A percentile compares a stretch with the other conserved stretches of the same genome.
phyloP scores from a whole-genome alignment of 495 filamentous ascomycete species.

The Cladorrhinum samala region DNA sequence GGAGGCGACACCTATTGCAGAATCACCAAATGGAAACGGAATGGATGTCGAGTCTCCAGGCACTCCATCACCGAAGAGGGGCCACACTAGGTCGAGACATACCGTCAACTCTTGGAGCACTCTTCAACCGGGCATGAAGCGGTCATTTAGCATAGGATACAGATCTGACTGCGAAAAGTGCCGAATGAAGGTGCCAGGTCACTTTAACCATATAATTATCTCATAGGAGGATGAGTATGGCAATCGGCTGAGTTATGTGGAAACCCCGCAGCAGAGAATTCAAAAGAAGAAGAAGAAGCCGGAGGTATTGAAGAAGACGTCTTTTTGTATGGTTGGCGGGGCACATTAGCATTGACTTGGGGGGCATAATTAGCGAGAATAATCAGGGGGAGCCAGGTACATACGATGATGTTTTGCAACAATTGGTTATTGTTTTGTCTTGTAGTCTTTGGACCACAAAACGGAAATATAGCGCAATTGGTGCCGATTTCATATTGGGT shows the following conservation, averaged over 20 bases:
- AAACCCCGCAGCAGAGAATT: slow-evolving; percentile 6
- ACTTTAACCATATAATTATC: slow-evolving; percentile 78
- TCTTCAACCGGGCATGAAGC: slow-evolving; percentile 52
- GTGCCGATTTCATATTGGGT: no score
- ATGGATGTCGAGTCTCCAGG: slow-evolving; percentile 20
- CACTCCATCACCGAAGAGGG: slow-evolving; percentile 33
- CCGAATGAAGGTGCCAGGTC: slow-evolving; percentile 68
- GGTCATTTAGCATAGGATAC: slow-evolving; percentile 75
- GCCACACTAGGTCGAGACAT: slow-evolving; percentile 42
- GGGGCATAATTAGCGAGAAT: no score
- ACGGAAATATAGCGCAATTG: no score
- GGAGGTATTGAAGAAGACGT: neutral
- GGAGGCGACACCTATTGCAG: slow-evolving; percentile 6
- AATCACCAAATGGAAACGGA: slow-evolving; percentile 2
- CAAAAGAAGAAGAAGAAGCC: neutral
- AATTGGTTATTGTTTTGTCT: neutral
- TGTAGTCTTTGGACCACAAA: no score
- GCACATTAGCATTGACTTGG: no score
- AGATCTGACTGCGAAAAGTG: slow-evolving; percentile 85
- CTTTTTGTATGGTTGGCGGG: no score
- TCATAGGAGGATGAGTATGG: slow-evolving; percentile 33
- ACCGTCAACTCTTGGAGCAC: slow-evolving; percentile 44
- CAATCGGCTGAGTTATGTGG: slow-evolving; percentile 1
- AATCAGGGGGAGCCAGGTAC: no score
- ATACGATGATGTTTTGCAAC: no score